phyloP scores from a whole-genome alignment of 2,329 filamentous ascomycete species.

The Didymella pinodella region DNA sequence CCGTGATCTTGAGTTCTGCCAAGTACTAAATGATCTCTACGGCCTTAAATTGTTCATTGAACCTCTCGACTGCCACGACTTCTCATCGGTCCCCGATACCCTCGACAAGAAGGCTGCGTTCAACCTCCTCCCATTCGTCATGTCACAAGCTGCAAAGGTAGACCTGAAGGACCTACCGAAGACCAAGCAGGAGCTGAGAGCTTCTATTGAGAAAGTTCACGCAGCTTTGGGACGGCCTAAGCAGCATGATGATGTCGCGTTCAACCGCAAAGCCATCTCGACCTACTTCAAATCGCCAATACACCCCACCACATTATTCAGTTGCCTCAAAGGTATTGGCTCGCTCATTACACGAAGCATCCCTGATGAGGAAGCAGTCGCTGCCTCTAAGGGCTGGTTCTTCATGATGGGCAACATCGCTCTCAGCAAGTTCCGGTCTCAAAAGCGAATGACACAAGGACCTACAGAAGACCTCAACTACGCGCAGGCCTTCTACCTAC shows the following conservation, averaged over 20 bases:
- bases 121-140: slow-evolving; percentile 82
- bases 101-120: slow-evolving; percentile 83
- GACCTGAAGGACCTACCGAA: slow-evolving; percentile 91
- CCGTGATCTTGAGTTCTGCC: slow-evolving; percentile 76
- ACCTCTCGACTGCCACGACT: slow-evolving; percentile 60
- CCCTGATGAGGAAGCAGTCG: slow-evolving; percentile 69
- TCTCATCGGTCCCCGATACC: slow-evolving; percentile 76
- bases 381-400: slow-evolving; percentile 89
- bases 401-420: slow-evolving; percentile 89
- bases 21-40: slow-evolving; percentile 63
- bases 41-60: slow-evolving; percentile 49
- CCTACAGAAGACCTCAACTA: slow-evolving; percentile 86
- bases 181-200: slow-evolving; percentile 90
- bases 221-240: slow-evolving; percentile 81
- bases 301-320: slow-evolving; percentile 79
- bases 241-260: slow-evolving; percentile 78
- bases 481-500: slow-evolving; percentile 78
- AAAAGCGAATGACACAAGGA: slow-evolving; percentile 79
- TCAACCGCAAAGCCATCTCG: slow-evolving; percentile 84
- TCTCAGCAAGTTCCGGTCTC: slow-evolving; percentile 81
- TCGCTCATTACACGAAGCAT: slow-evolving; percentile 54
- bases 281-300: slow-evolving; percentile 84
- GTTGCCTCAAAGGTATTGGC: slow-evolving; percentile 80
- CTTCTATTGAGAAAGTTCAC: slow-evolving; percentile 91
- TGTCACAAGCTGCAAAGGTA: slow-evolving; percentile 80